phyloP scores from a whole-genome alignment of 768 basidiomycete genomes.

The Grammothele lineata region DNA sequence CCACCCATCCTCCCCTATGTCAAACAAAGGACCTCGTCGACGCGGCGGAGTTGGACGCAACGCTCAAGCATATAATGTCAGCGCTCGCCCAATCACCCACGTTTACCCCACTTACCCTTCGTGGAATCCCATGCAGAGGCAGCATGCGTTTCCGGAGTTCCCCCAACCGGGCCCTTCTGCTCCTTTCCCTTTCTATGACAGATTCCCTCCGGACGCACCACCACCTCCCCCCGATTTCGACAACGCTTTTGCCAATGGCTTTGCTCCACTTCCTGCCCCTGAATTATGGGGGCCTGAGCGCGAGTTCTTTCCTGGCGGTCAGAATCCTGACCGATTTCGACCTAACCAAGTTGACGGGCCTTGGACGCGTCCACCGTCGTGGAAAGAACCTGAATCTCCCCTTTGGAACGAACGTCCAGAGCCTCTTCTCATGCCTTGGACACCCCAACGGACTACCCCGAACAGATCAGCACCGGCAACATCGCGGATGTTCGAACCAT shows the following conservation, averaged over 20 bases:
- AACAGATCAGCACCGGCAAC: no score
- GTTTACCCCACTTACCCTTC: slow-evolving; percentile 9
- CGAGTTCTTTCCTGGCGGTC: slow-evolving; percentile 36
- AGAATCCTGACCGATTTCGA: slow-evolving; percentile 51
- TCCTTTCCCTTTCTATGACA: slow-evolving; percentile 43
- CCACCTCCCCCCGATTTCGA: slow-evolving; percentile 22
- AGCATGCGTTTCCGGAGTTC: slow-evolving; percentile 16
- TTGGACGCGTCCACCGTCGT: slow-evolving; percentile 43
- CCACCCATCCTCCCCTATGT: slow-evolving; percentile 7
- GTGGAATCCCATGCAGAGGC: slow-evolving; percentile 12
- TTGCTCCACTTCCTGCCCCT: slow-evolving; percentile 2
- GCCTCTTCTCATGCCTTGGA: slow-evolving; percentile 10
- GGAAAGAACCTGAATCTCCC: slow-evolving; percentile 34
- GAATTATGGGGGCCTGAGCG: slow-evolving; percentile 31
- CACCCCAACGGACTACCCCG: no score
- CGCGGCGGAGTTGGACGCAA: background rate
- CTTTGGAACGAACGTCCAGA: slow-evolving; percentile 42
- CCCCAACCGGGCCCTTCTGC: slow-evolving; percentile 43
- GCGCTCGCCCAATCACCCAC: slow-evolving; percentile 16
- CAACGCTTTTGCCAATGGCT: background rate
- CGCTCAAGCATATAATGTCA: slow-evolving; percentile 40
- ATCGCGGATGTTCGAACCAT: slow-evolving; percentile 66
- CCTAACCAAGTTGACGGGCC: slow-evolving; percentile 33
- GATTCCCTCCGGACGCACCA: slow-evolving; percentile 36
- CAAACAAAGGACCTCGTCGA: slow-evolving; percentile 7